phyloP scores from a whole-genome alignment of 306 rosid species.

The Neltuma alba region DNA sequence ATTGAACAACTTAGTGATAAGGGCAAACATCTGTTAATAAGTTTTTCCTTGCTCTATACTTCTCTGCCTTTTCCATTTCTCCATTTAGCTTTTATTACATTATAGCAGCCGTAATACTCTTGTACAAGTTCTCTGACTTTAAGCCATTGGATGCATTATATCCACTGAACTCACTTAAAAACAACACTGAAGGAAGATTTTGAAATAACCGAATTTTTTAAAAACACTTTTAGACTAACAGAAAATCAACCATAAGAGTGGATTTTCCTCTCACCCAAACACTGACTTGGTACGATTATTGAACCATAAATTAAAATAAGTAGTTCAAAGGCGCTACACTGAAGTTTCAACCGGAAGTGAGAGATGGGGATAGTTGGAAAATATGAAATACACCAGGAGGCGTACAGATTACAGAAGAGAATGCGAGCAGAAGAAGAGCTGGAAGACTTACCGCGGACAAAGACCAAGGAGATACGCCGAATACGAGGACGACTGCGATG shows the following conservation, averaged over 20 bases:
- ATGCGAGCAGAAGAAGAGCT: background rate
- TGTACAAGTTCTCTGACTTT: background rate
- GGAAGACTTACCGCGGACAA: background rate
- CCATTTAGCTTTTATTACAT: constrained; percentile 28
- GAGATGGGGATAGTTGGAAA: constrained; percentile 7
- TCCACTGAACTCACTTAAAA: constrained; percentile 28
- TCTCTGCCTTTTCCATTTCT: constrained; percentile 31
- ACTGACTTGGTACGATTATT: constrained; percentile 6
- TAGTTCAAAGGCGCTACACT: background rate
- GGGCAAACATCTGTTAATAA: background rate
- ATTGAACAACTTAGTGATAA: background rate
- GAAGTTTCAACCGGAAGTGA: background rate
- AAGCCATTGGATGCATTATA: constrained; percentile 29
- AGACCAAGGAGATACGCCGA: background rate
- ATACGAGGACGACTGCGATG: background rate
- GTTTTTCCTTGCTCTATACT: constrained; percentile 30
- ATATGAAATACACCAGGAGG: background rate
- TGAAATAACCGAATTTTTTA: background rate
- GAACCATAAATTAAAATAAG: constrained; percentile 26
- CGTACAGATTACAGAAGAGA: background rate
- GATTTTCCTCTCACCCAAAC: background rate
- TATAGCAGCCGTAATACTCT: constrained; percentile 10
- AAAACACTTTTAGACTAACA: background rate
- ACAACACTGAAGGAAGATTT: constrained; percentile 26
- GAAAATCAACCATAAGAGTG: background rate